These are phyloP conservation scores for Hemisphaericaspora subhashii DNA, from an alignment of 1,139 yeast genomes.

Conservation along the genomic window DNA sequence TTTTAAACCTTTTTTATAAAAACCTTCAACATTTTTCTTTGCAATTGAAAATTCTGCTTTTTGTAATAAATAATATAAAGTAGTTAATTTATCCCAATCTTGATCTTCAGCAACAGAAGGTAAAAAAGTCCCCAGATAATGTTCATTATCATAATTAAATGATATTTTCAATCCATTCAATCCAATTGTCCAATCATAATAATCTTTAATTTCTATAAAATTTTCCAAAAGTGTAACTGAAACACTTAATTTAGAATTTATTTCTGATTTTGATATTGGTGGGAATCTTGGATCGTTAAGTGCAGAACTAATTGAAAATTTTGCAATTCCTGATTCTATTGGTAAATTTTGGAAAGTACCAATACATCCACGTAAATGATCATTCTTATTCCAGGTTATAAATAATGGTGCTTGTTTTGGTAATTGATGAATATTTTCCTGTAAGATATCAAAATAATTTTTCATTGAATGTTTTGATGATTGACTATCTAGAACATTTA, in stretches of 20 bases:
- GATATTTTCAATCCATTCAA: slow-evolving; percentile 72
- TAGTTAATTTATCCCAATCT: slow-evolving; percentile 73
- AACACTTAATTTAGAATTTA: slow-evolving; percentile 40
- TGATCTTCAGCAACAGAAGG: slow-evolving; percentile 94
- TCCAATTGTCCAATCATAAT: slow-evolving; percentile 80
- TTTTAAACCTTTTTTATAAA: slow-evolving; percentile 30
- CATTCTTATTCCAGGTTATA: slow-evolving; percentile 76
- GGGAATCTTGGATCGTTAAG: slow-evolving; percentile 74
- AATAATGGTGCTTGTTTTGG: slow-evolving; percentile 64
- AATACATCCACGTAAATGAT: slow-evolving; percentile 80
- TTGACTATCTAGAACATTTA: slow-evolving; percentile 17
- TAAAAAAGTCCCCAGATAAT: slow-evolving; percentile 73
- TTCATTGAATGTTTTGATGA: slow-evolving; percentile 18
- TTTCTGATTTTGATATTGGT: slow-evolving; percentile 60
- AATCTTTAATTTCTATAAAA: slow-evolving; percentile 51
- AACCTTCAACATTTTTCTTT: slow-evolving; percentile 20
- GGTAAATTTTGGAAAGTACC: slow-evolving; percentile 67
- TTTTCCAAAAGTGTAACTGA: slow-evolving; percentile 66
- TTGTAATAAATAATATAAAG: slow-evolving; percentile 65
- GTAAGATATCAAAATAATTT: slow-evolving; percentile 17
- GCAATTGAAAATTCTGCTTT: slow-evolving; percentile 57
- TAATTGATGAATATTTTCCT: slow-evolving; percentile 23
- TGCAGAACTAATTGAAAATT: slow-evolving; percentile 68
- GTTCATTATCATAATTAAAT: slow-evolving; percentile 35
- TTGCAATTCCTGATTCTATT: slow-evolving; percentile 57